These are phyloP conservation scores for Graphium sp. DNA, from an alignment of 2,329 filamentous ascomycete genomes.

Conservation along the genomic window DNA sequence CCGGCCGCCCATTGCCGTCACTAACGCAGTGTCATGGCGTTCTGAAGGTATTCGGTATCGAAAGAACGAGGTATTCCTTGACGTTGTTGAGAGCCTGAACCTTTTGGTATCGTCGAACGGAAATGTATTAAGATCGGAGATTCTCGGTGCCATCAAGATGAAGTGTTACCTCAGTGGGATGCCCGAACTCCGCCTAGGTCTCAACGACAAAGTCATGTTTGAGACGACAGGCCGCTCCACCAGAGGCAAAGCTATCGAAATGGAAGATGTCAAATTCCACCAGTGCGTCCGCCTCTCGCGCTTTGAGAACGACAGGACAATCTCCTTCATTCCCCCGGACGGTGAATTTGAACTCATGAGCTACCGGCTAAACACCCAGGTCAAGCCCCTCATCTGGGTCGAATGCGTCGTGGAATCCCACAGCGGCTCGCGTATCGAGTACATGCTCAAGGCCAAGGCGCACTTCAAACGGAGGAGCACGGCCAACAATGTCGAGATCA, in stretches of 20 bases:
- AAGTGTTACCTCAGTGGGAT: slow-evolving; percentile 98
- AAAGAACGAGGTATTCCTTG: slow-evolving; percentile 98
- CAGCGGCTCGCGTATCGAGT: slow-evolving; percentile 89
- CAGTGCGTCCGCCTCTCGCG: slow-evolving; percentile 90
- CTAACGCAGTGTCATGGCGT: slow-evolving; percentile 94
- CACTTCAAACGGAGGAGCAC: slow-evolving; percentile 97
- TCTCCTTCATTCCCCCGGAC: slow-evolving; percentile 96
- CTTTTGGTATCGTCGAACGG: slow-evolving; percentile 86
- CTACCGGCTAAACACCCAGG: slow-evolving; percentile 94
- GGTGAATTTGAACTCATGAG: slow-evolving; percentile 99
- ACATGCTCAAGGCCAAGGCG: slow-evolving; percentile 95
- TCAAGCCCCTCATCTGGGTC: slow-evolving; percentile 97
- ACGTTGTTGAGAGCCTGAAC: slow-evolving; percentile 93
- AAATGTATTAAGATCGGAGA: slow-evolving; percentile 90
- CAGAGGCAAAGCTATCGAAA: slow-evolving; percentile 91
- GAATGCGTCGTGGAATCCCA: slow-evolving; percentile 95
- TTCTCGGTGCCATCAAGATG: slow-evolving; percentile 96
- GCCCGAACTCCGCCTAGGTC: slow-evolving; percentile 82
- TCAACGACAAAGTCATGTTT: slow-evolving; percentile 99
- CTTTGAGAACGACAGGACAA: slow-evolving; percentile 97
- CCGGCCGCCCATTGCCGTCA: slow-evolving; percentile 90
- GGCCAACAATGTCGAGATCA: slow-evolving; percentile 97
- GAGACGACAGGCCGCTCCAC: slow-evolving; percentile 92
- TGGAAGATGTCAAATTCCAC: slow-evolving; percentile 99
- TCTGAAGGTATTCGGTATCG: slow-evolving; percentile 96